Evolutionary conservation across 2,329 filamentous ascomycete genomes (phyloP).

Genomic region (Sphaerulina musiva): DNA sequence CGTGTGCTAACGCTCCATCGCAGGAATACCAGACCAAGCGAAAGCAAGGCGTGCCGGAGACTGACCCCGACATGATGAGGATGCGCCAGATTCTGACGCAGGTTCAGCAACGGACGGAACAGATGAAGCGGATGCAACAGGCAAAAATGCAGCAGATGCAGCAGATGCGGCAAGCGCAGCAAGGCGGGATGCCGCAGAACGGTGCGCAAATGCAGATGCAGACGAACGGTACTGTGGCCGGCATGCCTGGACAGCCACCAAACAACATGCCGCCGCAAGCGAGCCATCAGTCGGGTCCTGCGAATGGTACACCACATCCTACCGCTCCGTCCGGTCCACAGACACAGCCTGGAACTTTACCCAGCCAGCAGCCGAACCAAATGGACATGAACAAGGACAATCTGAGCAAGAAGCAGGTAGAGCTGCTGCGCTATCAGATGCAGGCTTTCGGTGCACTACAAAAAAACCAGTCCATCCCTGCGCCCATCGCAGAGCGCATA

Average conservation of each 20-base stretch:
- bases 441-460: constrained; percentile 83
- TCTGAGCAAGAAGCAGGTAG: constrained; percentile 69
- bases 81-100: constrained; percentile 66
- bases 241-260: constrained; percentile 30
- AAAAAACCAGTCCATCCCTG: constrained; percentile 76
- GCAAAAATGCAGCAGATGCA: constrained; percentile 40
- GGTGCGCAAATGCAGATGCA: constrained; percentile 33
- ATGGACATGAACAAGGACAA: constrained; percentile 19
- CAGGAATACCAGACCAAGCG: constrained; percentile 91
- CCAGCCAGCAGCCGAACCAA: constrained; percentile 20
- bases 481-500: constrained; percentile 72
- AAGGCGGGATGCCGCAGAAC: constrained; percentile 46
- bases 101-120: constrained; percentile 50
- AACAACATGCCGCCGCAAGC: constrained; percentile 19
- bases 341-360: constrained; percentile 20
- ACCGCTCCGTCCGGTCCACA: constrained; percentile 10
- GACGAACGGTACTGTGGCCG: constrained; percentile 46
- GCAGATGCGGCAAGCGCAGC: constrained; percentile 40
- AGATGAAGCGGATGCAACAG: constrained; percentile 47
- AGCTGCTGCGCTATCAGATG: constrained; percentile 76
- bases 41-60: constrained; percentile 68
- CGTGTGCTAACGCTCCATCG: constrained; percentile 12
- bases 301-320: constrained; percentile 18
- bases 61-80: constrained; percentile 83
- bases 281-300: constrained; percentile 16